Evolutionary conservation across 2,329 filamentous ascomycete genomes (phyloP).

Genomic region (Rhexocercosporidium sp.): DNA sequence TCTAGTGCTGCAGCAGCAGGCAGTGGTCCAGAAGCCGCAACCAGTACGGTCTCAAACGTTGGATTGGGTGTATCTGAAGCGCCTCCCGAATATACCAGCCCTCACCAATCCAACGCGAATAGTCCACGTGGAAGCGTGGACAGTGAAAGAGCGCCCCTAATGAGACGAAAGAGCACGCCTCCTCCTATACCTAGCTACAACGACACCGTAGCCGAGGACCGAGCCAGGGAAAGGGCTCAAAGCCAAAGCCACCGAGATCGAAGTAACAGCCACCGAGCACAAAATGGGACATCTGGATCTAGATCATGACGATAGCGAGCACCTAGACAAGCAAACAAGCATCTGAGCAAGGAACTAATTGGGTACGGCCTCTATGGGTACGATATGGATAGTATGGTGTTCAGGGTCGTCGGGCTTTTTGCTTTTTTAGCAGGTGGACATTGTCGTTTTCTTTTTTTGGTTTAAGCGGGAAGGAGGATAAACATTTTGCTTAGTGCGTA

Average conservation of each 20-base stretch:
- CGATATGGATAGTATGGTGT: slow-evolving; percentile 14
- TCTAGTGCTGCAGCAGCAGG: slow-evolving; percentile 46
- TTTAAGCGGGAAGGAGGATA: slow-evolving; percentile 2
- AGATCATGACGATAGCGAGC: slow-evolving; percentile 25
- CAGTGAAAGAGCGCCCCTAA: slow-evolving; percentile 59
- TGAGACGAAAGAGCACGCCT: slow-evolving; percentile 42
- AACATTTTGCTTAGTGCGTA: neutral
- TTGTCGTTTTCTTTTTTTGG: neutral
- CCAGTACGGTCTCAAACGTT: slow-evolving; percentile 26
- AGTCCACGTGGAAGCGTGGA: slow-evolving; percentile 58
- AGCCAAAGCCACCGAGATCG: slow-evolving; percentile 27
- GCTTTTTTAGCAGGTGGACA: neutral
- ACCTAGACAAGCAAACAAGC: neutral
- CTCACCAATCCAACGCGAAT: slow-evolving; percentile 62
- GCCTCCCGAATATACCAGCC: slow-evolving; percentile 75
- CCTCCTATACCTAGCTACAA: slow-evolving; percentile 45
- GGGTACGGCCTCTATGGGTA: slow-evolving; percentile 2
- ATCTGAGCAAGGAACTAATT: slow-evolving; percentile 2
- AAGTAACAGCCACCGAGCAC: slow-evolving; percentile 23
- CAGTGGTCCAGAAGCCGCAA: slow-evolving; percentile 26
- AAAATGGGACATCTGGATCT: slow-evolving; percentile 17
- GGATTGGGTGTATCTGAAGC: slow-evolving; percentile 53
- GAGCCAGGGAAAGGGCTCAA: slow-evolving; percentile 33
- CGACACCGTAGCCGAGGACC: slow-evolving; percentile 40
- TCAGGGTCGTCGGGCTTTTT: neutral